Evolutionary conservation across 371 early-diverging fungal species (phyloP), one percentile per base, ranked within the genome.

Genomic region (Apophysomyces variabilis): DNA sequence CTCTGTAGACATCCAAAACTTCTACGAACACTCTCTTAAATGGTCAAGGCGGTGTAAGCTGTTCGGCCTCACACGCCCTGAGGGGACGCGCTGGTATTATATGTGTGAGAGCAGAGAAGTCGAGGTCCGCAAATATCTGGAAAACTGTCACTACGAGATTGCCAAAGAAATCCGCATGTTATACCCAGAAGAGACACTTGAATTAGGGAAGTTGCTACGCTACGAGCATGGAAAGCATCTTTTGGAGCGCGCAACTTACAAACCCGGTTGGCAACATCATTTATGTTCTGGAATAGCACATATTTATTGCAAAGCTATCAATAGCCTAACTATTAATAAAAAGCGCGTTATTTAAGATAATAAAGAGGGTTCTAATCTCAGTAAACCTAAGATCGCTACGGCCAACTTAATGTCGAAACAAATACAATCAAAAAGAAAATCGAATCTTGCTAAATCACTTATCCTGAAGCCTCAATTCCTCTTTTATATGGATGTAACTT

Each of bases 1-100:
- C 11, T 50, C 54, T 11, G 54, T 50, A 21, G 54, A 50, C 9
- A 16, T 50, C 5, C 54, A 21, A 50, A 21, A 50, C 9, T 50
- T 50, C 21, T 50, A 50, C 21, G 54, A 50, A 21, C 54, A 50
- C 21, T 50, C 54, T 7, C 21, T 50, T 26, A 50, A 50, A 21
- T 50, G 54, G 54, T 50, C 54, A 8, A 16, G 54, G 21, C 54
- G 54, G 0, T 50, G 54, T 26, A 50, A 50, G 21, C 54, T 50
- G 4, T 50, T 50, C 21, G 54, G 54, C 0, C 21, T 50, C 21
- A 50, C 54, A 50, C 8, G 54, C 5, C 21, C 16, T n/a, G 8
- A 50, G 5, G 54, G 21, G 6, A 50, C 54, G 32, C 21, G 21
- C 21, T 50, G 54, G 54, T 50, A 50, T 11, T 21, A 18, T 21